Evolutionary conservation across 2,329 filamentous ascomycete species (phyloP).

Genomic region (Pseudodiploospora longispora): DNA sequence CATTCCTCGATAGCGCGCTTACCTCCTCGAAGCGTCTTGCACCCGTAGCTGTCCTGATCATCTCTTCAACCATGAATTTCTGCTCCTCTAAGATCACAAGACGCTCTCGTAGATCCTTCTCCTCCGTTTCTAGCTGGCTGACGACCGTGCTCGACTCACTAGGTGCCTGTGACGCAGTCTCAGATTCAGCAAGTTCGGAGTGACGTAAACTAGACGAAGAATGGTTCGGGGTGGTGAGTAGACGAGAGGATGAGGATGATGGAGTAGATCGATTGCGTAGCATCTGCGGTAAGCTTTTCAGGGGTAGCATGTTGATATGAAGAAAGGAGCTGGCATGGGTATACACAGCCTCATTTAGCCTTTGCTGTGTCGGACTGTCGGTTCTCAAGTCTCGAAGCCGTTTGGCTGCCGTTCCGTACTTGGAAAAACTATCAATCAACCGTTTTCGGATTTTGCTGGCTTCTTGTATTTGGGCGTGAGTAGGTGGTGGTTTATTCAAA

Average conservation of each 20-base stretch:
- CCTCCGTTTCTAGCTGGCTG: conserved; percentile 65
- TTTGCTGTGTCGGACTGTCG: conserved; percentile 61
- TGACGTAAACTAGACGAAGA: conserved; percentile 35
- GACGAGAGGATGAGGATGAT: conserved; percentile 19
- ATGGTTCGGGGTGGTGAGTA: conserved; percentile 26
- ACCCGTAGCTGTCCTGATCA: conserved; percentile 70
- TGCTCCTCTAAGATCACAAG: conserved; percentile 86
- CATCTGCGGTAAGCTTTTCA: conserved; percentile 66
- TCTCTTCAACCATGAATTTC: conserved; percentile 77
- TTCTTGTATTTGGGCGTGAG: conserved; percentile 66
- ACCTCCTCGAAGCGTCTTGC: conserved; percentile 82
- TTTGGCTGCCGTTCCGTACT: conserved; percentile 76
- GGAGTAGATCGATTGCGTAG: conserved; percentile 38
- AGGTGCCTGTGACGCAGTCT: conserved; percentile 34
- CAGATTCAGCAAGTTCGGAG: conserved; percentile 36
- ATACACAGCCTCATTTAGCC: conserved; percentile 74
- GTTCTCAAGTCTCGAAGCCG: conserved; percentile 73
- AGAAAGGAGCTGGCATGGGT: conserved; percentile 75
- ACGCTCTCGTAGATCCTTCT: conserved; percentile 71
- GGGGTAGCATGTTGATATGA: conserved; percentile 81
- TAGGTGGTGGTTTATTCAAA: conserved; percentile 36
- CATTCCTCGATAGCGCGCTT: conserved; percentile 65
- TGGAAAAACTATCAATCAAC: conserved; percentile 78
- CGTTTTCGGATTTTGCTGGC: conserved; percentile 85
- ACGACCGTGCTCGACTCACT: conserved; percentile 47